Evolutionary conservation across 2,329 filamentous ascomycete species (phyloP).

Genomic region (Penicillium griseofulvum): DNA sequence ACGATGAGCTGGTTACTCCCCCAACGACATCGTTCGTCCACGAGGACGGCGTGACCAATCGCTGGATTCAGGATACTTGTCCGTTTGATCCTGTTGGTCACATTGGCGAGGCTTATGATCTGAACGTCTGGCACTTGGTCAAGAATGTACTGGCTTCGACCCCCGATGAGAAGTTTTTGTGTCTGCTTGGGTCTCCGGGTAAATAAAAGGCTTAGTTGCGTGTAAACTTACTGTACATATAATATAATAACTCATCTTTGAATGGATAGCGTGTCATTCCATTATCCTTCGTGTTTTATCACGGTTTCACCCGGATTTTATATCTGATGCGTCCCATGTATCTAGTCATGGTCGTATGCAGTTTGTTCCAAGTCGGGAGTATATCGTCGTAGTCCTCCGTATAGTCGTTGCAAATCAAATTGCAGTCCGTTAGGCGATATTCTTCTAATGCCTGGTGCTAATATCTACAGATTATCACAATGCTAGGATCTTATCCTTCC

Average conservation of each 20-base stretch:
- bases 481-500: neutral
- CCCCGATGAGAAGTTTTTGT: slow-evolving; percentile 28
- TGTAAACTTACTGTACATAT: neutral
- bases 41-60: slow-evolving; percentile 34
- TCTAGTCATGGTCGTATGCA: no score
- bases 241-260: slow-evolving; percentile 1
- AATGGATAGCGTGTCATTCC: neutral
- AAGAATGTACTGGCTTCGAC: slow-evolving; percentile 35
- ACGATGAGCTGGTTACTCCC: slow-evolving; percentile 39
- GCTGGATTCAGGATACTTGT: slow-evolving; percentile 35
- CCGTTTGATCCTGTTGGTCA: slow-evolving; percentile 36
- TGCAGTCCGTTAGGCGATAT: neutral
- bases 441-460: neutral
- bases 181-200: slow-evolving; percentile 31
- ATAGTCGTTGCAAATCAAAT: neutral
- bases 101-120: slow-evolving; percentile 39
- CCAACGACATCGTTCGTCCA: slow-evolving; percentile 30
- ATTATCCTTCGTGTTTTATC: neutral
- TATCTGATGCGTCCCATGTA: neutral
- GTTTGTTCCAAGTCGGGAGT: no score
- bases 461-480: neutral
- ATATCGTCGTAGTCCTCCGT: neutral
- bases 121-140: slow-evolving; percentile 42
- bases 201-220: slow-evolving; percentile 12
- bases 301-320: neutral